Evolutionary conservation across 495 filamentous ascomycete species (phyloP), one percentile per base, ranked within the genome.

Genomic region (Aspergillus conjunctus): DNA sequence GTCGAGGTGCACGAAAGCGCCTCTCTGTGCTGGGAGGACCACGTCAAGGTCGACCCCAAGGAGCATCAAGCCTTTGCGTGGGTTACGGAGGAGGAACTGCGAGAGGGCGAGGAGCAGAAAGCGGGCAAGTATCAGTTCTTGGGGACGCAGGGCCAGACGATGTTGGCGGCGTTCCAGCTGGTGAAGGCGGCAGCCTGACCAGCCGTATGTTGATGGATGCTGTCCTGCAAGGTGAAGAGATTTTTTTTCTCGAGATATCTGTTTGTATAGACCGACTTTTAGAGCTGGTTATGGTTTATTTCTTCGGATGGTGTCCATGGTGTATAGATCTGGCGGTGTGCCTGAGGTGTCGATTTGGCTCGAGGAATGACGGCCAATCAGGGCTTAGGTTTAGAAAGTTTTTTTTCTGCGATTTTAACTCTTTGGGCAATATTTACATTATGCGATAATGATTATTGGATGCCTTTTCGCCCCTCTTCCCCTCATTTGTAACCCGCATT

Each of bases 51-150:
- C 54, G 75, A 77, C 26, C 73, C 70, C 22, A 61, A 46, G 9
- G 82, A 84, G 55, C 83, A 85, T 66, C 66, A 74, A 33, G 69
- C 54, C 10, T 80, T 67, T 52, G 63, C 60, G 18, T 85, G 83
- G 83, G 79, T 69, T 22, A 66, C 62, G 0, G 74, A 78, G 59
- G 70, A 77, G 51, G 77, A 81, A 7, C 66, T 77, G 1, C 61
- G 55, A 22, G 53, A 60, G 30, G 56, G 55, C 0, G 53, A 58
- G 50, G 51, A 63, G 44, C 59, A 32, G 20, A 32, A 39, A 83
- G 51, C 31, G 26, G 55, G 51, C 11, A 50, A 22, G 34, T 69
- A 57, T 51, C 50, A 45, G 30, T 64, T 67, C 54, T 52, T 69
- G 31, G 62, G 54, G 4, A 41, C 51, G 14, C 54, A 65, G 41